Percentiles rank a stretch among this genome's conserved stretches.
These are phyloP conservation scores for Tympanopsis confertula DNA, from an alignment of 2,329 filamentous ascomycete species.

Conservation along the genomic window DNA sequence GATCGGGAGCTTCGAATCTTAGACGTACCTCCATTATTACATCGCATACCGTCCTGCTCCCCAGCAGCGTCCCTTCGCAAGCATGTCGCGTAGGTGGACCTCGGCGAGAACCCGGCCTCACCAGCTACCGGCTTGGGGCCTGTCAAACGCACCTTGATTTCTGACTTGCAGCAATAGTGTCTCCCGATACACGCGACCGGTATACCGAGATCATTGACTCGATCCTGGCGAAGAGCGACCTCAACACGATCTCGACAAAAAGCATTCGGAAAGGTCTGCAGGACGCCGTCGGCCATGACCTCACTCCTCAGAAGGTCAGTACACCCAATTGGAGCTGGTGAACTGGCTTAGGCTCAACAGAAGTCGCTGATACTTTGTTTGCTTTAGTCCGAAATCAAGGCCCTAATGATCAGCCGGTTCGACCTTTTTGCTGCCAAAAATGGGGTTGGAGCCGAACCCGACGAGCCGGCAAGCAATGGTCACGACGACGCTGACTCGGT, in stretches of 20 bases:
- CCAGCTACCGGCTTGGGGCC: too few species aligned
- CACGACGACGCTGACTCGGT: not conserved
- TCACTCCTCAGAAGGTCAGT: slow-evolving; percentile 47
- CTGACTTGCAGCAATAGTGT: slow-evolving; percentile 24
- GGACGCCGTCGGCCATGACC: slow-evolving; percentile 46
- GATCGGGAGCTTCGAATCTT: too few species aligned
- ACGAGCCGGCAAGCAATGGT: not conserved
- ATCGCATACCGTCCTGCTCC: too few species aligned
- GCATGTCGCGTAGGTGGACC: too few species aligned
- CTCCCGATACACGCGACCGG: slow-evolving; percentile 30
- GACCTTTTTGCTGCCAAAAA: not conserved
- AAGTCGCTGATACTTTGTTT: not conserved
- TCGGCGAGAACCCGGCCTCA: too few species aligned
- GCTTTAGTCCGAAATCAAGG: not conserved
- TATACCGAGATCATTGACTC: slow-evolving; percentile 50
- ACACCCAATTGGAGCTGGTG: slow-evolving; percentile 4
- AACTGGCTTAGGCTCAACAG: slow-evolving; percentile 3
- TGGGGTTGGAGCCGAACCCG: not conserved
- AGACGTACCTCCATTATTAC: too few species aligned
- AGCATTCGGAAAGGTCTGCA: slow-evolving; percentile 52
- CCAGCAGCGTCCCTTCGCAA: too few species aligned
- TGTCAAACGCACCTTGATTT: too few species aligned
- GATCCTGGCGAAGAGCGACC: slow-evolving; percentile 46
- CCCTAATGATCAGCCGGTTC: not conserved
- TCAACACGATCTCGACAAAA: slow-evolving; percentile 55